These are phyloP conservation scores for Cytospora piceae DNA, from an alignment of 2,329 filamentous ascomycete genomes.

Conservation along the genomic window DNA sequence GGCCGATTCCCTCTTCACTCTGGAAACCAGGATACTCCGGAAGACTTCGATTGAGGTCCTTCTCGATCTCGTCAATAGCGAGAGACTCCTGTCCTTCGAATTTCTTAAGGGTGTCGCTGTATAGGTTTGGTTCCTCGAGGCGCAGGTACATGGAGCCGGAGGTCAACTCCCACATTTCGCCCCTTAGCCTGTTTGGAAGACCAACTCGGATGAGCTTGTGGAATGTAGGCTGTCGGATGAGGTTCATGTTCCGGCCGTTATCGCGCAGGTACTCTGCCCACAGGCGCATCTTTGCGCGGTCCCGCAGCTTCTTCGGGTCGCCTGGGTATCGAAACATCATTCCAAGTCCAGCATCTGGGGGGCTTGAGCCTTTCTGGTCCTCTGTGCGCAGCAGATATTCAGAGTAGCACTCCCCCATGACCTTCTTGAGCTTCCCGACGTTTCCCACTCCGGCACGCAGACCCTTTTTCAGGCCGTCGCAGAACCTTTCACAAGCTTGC, in stretches of 20 bases:
- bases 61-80: slow-evolving; percentile 98
- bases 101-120: slow-evolving; percentile 80
- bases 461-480: slow-evolving; percentile 90
- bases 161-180: slow-evolving; percentile 94
- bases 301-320: slow-evolving; percentile 89
- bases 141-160: slow-evolving; percentile 90
- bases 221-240: slow-evolving; percentile 94
- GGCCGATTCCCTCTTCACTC: slow-evolving; percentile 90
- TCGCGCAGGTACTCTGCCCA: slow-evolving; percentile 97
- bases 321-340: slow-evolving; percentile 94
- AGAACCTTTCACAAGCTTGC: slow-evolving; percentile 91
- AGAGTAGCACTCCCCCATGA: slow-evolving; percentile 86
- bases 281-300: slow-evolving; percentile 94
- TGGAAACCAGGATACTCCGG: slow-evolving; percentile 98
- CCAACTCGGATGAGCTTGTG: slow-evolving; percentile 97
- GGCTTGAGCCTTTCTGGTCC: slow-evolving; percentile 63
- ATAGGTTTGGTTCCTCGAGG: slow-evolving; percentile 82
- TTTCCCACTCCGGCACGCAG: slow-evolving; percentile 85
- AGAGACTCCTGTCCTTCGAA: slow-evolving; percentile 86
- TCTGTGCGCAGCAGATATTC: slow-evolving; percentile 75
- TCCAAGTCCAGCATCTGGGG: slow-evolving; percentile 91
- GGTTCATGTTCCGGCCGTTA: slow-evolving; percentile 88
- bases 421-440: slow-evolving; percentile 79
- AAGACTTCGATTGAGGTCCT: slow-evolving; percentile 93
- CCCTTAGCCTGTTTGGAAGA: slow-evolving; percentile 86